phyloP scores from a whole-genome alignment of 1,139 yeast species.

The Geotrichum phurueaensis region DNA sequence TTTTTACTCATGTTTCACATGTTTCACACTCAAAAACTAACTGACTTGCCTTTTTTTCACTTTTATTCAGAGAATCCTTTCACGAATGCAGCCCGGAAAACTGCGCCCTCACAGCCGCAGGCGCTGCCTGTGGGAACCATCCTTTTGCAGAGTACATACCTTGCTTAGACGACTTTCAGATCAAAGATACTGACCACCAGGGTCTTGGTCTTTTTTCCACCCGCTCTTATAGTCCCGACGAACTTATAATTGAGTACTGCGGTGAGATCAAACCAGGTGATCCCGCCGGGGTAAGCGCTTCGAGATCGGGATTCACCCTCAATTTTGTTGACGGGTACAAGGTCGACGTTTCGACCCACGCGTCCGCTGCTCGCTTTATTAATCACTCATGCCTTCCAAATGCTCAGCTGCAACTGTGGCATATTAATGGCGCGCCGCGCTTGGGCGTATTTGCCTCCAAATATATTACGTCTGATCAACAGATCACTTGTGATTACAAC shows the following conservation, averaged over 20 bases:
- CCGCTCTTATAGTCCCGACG: slow-evolving; percentile 33
- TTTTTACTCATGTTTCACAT: background rate
- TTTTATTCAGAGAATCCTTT: slow-evolving; percentile 11
- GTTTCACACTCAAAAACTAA: background rate
- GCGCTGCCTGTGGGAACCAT: slow-evolving; percentile 38
- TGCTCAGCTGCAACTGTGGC: slow-evolving; percentile 41
- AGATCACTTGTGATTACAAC: slow-evolving; percentile 38
- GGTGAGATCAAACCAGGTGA: slow-evolving; percentile 37
- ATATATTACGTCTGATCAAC: slow-evolving; percentile 35
- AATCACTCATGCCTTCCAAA: slow-evolving; percentile 43
- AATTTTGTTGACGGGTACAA: slow-evolving; percentile 36
- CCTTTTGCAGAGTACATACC: slow-evolving; percentile 27
- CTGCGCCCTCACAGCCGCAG: slow-evolving; percentile 33
- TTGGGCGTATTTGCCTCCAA: slow-evolving; percentile 39
- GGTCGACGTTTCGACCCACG: slow-evolving; percentile 37
- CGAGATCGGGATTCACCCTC: slow-evolving; percentile 28
- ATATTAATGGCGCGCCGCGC: slow-evolving; percentile 36
- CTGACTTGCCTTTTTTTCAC: background rate
- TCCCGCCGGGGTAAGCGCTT: background rate
- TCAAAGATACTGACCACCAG: slow-evolving; percentile 25
- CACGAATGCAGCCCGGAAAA: slow-evolving; percentile 34
- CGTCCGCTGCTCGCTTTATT: slow-evolving; percentile 40
- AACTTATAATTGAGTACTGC: slow-evolving; percentile 39
- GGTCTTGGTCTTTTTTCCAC: slow-evolving; percentile 38
- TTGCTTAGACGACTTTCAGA: slow-evolving; percentile 14